Conservation (phyloP, 2,329 filamentous ascomycete genomes). For the Boeremia exigua region DNA sequence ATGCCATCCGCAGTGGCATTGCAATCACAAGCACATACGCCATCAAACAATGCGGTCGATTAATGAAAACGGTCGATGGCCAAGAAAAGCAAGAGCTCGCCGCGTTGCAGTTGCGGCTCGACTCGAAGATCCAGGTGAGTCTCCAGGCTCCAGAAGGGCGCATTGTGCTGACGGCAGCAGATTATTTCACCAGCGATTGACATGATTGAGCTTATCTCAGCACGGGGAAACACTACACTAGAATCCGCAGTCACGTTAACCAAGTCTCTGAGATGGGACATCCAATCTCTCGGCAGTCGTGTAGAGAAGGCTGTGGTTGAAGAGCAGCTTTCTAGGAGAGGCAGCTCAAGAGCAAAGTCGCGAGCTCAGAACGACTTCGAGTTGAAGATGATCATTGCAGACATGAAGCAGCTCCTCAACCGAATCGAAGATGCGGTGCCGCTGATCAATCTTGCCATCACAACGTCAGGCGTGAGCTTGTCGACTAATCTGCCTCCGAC, state of each 20-base stretch:
- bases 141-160: neutral
- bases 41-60: slow-evolving; percentile 77
- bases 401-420: slow-evolving; percentile 75
- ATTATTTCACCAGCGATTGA: slow-evolving; percentile 91
- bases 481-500: slow-evolving; percentile 79
- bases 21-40: slow-evolving; percentile 85
- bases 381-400: slow-evolving; percentile 71
- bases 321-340: slow-evolving; percentile 60
- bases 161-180: slow-evolving; percentile 48
- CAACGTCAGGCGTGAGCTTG: slow-evolving; percentile 87
- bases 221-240: slow-evolving; percentile 77
- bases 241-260: slow-evolving; percentile 86
- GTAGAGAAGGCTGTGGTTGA: slow-evolving; percentile 72
- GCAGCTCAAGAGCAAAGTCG: slow-evolving; percentile 55
- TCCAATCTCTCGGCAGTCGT: slow-evolving; percentile 77
- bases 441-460: slow-evolving; percentile 90
- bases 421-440: slow-evolving; percentile 92
- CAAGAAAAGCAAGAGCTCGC: slow-evolving; percentile 74
- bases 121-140: slow-evolving; percentile 81
- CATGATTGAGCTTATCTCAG: slow-evolving; percentile 86
- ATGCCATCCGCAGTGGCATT: slow-evolving; percentile 85
- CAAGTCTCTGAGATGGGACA: slow-evolving; percentile 81
- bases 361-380: slow-evolving; percentile 67
- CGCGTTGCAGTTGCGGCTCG: slow-evolving; percentile 73
- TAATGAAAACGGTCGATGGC: slow-evolving; percentile 70